phyloP scores from a whole-genome alignment of 345 rosid species.

The Carallia brachiata region DNA sequence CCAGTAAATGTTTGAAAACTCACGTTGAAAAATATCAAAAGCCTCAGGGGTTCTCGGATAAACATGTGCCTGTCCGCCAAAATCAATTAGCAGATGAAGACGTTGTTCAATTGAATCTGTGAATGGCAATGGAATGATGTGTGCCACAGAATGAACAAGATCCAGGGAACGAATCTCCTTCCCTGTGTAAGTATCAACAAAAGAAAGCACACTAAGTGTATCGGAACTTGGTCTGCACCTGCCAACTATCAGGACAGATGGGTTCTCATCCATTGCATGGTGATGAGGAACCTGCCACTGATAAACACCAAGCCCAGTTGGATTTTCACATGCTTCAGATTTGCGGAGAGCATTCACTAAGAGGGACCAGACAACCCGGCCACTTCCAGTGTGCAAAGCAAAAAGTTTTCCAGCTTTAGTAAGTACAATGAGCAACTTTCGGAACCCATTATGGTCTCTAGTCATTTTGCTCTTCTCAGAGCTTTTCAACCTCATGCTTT shows the following conservation, averaged over 20 bases:
- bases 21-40: slow-evolving; percentile 53
- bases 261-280: slow-evolving; percentile 92
- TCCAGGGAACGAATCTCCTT: slow-evolving; percentile 54
- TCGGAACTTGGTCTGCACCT: slow-evolving; percentile 54
- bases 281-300: slow-evolving; percentile 99
- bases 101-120: slow-evolving; percentile 91
- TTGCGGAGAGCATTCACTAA: slow-evolving; percentile 59
- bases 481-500: slow-evolving; percentile 75
- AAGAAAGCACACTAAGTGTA: slow-evolving; percentile 71
- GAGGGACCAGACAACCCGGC: slow-evolving; percentile 84
- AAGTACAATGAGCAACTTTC: slow-evolving; percentile 84
- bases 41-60: slow-evolving; percentile 84
- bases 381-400: slow-evolving; percentile 97
- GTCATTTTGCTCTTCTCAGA: slow-evolving; percentile 95
- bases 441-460: slow-evolving; percentile 96
- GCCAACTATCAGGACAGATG: slow-evolving; percentile 86
- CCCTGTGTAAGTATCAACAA: slow-evolving; percentile 85
- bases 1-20: slow-evolving; percentile 82
- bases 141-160: slow-evolving; percentile 69
- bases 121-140: slow-evolving; percentile 78
- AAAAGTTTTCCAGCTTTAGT: slow-evolving; percentile 81
- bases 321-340: slow-evolving; percentile 58
- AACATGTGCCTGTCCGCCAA: slow-evolving; percentile 59
- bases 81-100: slow-evolving; percentile 79
- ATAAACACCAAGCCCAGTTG: slow-evolving; percentile 59